Base-by-base conservation (phyloP, 2,329 filamentous ascomycete genomes). In the Fragosphaeria purpurea region DNA sequence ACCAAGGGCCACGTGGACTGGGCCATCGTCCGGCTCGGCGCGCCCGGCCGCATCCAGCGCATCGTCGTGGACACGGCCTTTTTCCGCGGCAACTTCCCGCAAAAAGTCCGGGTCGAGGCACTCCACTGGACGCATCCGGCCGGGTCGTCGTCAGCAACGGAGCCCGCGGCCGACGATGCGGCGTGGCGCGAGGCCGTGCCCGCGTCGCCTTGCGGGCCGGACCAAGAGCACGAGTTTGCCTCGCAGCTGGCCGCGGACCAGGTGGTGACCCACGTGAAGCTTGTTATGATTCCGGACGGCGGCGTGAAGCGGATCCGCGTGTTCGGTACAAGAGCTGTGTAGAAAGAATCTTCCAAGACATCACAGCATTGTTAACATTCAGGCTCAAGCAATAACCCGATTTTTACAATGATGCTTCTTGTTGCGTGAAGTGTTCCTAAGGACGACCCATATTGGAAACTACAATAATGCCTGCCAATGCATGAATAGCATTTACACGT, bases 211-310 rank as follows among this genome's bases (percentile, higher is more conserved):
- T 84, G 81, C 53, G 81, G 82, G 2, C 82, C 86, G 13, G 86
- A 91, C 63, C 71, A 73, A 59, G 85, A 89, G 69, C 85, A 88
- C 63, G 75, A 77, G 55, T 86, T 85, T 62, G 70, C 67, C 35
- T 76, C 71, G 49, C 60, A 73, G 51, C 70, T 80, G 13, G 50
- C 54, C 1, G 70, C 74, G 57, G 79, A 80, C 39, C 75, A 72
- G 62, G 69, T 73, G 3, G 86, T 88, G 61, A 88, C 85, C 10
- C 89, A 93, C 68, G 82, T 90, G 30, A 96, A 95, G 76, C 73
- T 97, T 64, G 86, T 88, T 37, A 93, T 96, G 64, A 88, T 95
- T 58, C 91, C 91, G 0, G 90, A 97, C 66, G 90, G 91, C 37
- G 90, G 91, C 31, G 86, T 96, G 3, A 95, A 95, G 79, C 75